Base-by-base conservation (phyloP, 805 yeast genomes). In the Saturnispora dispora region DNA sequence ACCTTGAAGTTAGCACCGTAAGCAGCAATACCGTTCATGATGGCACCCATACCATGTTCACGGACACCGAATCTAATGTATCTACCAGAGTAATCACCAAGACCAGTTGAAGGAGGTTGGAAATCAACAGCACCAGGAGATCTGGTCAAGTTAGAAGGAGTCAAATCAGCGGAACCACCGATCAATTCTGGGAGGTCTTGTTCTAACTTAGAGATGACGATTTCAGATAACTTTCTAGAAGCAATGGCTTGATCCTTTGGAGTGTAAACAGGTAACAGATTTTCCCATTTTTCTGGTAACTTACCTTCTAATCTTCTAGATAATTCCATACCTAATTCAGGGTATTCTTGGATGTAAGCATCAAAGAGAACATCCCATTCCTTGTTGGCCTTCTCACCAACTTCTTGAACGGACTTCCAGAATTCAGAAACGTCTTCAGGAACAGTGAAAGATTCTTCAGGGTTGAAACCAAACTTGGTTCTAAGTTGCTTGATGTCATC, bases 11-110 rank as follows among this genome's bases (percentile, higher is more conserved):
- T 88, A 57, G 85, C 86, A 73, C 85, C 85, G 66, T 74, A 91
- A 51, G 96, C 97, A 54, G 93, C 78, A 62, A 91, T 85, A 84
- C 99, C 99, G 74, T 93, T 91, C 82, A 90, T 79, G 70, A 90
- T 85, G 58, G 97, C 96, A 75, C 96, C 96, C 97, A 91, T 89
- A 71, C 88, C 97, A 74, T 93, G 98, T 78, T 91, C 99, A 75
- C 99, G 85, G 59, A 91, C 96, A 83, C 99, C 99, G 71, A 84
- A 91, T 76, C 97, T 85, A 72, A 91, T 77, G 77, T 91, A 91
- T 69, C 96, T 84, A 68, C 99, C 99, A 53, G 81, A 57, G 77
- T 84, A 90, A 65, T 81, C 81, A 71, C 98, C 98, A 60, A 88
- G 74, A 46, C 82, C 82, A 54, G 88, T 72, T 52, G 80, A 65